phyloP scores from a whole-genome alignment of 306 rosid genomes.

The Acacia acuminata region DNA sequence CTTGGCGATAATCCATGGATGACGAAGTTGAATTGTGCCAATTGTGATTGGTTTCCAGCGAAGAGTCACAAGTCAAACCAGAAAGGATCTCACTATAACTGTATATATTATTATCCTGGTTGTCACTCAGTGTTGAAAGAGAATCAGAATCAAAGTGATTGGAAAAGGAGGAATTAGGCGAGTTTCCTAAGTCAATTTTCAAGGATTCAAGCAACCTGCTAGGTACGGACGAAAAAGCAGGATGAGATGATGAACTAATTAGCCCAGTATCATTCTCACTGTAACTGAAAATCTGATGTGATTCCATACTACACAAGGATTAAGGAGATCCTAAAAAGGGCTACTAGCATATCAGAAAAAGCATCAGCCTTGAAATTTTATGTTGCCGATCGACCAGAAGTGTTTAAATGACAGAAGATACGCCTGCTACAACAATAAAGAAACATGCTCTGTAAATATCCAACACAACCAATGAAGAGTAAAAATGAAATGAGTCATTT shows the following conservation, averaged over 20 bases:
- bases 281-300: constrained; percentile 47
- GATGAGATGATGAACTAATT: constrained; percentile 49
- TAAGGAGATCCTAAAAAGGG: constrained; percentile 6
- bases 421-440: constrained; percentile 43
- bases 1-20: constrained; percentile 36
- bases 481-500: background rate
- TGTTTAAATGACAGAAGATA: constrained; percentile 2
- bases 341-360: background rate
- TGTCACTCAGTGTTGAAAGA: constrained; percentile 47
- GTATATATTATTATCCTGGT: constrained; percentile 61
- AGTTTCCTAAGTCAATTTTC: constrained; percentile 56
- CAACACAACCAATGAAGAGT: background rate
- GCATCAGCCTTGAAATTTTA: background rate
- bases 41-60: constrained; percentile 45
- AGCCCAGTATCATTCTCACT: constrained; percentile 46
- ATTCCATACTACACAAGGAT: constrained; percentile 61
- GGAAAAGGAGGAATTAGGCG: constrained; percentile 54
- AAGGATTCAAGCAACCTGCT: constrained; percentile 55
- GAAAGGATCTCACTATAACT: constrained; percentile 57
- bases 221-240: constrained; percentile 45
- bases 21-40: constrained; percentile 28
- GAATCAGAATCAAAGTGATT: constrained; percentile 58
- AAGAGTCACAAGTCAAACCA: constrained; percentile 48
- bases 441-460: constrained; percentile 29
- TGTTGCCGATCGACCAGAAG: background rate